phyloP scores from a whole-genome alignment of 495 filamentous ascomycete genomes.

The Astrothelium macrocarpum region DNA sequence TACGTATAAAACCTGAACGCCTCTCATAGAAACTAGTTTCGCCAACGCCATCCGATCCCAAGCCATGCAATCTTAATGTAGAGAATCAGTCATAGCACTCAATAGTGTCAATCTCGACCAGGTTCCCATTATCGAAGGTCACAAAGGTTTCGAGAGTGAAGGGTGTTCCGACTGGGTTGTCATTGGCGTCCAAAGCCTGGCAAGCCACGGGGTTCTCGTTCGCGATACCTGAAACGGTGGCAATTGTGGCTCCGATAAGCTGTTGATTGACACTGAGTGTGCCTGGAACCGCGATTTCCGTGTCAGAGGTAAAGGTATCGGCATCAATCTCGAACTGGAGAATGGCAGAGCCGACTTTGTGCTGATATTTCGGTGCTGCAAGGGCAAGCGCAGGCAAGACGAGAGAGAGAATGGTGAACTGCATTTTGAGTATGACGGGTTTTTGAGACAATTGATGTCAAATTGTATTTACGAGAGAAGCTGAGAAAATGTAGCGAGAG shows the following conservation, averaged over 20 bases:
- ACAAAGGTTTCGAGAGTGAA: background rate
- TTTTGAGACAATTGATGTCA: background rate
- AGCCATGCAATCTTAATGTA: background rate
- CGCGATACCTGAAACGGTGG: background rate
- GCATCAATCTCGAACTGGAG: background rate
- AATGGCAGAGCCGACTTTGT: background rate
- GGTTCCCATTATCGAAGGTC: background rate
- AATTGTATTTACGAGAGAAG: background rate
- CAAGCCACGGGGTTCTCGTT: background rate
- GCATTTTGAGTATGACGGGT: background rate
- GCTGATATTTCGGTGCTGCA: background rate
- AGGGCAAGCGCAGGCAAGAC: background rate
- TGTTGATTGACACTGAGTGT: background rate
- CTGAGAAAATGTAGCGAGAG: background rate
- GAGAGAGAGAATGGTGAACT: background rate
- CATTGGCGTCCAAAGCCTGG: background rate
- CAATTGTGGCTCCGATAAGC: background rate
- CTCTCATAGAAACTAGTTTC: too few species aligned
- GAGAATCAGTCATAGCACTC: background rate
- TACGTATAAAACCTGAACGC: too few species aligned
- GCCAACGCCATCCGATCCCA: background rate
- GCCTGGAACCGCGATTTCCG: background rate
- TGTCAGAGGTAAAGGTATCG: background rate
- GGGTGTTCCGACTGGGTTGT: background rate
- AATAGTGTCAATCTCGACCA: background rate